These are phyloP conservation scores for Pelagomonas calceolata DNA, from an alignment of 108 stramenopile species.

Conservation along the genomic window DNA sequence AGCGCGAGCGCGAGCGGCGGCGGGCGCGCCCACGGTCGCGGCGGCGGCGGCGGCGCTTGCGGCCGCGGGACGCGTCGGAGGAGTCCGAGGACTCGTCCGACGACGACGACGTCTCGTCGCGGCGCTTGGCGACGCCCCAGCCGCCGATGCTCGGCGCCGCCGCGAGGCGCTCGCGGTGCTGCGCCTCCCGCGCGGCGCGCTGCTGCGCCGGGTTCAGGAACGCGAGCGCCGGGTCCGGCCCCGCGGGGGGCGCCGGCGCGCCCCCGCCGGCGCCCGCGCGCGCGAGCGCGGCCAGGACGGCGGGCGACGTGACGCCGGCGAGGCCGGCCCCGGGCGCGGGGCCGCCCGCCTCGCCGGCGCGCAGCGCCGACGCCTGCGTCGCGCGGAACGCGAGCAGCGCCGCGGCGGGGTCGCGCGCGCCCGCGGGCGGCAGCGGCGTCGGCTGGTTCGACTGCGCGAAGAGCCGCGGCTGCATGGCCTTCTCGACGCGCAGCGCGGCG, in stretches of 20 bases:
- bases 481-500: background rate
- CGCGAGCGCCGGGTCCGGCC: background rate
- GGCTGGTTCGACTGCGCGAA: background rate
- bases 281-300: background rate
- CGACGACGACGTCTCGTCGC: background rate
- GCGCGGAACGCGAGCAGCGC: no score
- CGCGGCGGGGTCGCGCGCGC: no score
- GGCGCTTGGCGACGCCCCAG: background rate
- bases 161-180: background rate
- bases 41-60: background rate
- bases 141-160: background rate
- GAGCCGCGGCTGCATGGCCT: constrained; percentile 1
- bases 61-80: background rate
- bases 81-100: no score
- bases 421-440: no score
- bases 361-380: no score
- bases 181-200: background rate
- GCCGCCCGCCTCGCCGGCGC: no score
- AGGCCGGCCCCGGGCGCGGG: no score
- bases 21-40: background rate
- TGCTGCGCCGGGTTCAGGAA: background rate
- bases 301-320: background rate
- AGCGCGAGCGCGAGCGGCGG: background rate
- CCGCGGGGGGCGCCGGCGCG: no score
- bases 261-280: background rate